Conservation (phyloP, 2,329 filamentous ascomycete species). For the Cladophialophora exuberans region DNA sequence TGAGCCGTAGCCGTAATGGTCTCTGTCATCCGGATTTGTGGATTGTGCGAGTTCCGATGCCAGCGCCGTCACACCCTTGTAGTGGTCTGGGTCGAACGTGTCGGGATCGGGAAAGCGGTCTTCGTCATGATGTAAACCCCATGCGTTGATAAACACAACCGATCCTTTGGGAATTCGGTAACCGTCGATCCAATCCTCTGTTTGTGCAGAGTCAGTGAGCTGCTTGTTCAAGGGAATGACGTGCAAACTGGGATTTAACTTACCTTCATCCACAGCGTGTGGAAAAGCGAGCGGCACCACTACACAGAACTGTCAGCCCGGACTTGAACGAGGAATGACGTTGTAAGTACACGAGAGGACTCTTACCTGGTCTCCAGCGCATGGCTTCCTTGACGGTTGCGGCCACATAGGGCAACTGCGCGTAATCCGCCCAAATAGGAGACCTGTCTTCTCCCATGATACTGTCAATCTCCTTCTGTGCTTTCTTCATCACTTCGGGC, state of each 20-base stretch:
- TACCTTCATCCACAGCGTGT: constrained; percentile 41
- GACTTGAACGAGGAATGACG: background rate
- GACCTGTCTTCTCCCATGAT: constrained; percentile 41
- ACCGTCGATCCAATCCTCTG: constrained; percentile 48
- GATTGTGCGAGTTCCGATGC: constrained; percentile 41
- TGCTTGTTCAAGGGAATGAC: constrained; percentile 11
- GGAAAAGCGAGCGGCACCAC: constrained; percentile 53
- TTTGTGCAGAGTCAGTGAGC: constrained; percentile 32
- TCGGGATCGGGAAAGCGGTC: constrained; percentile 35
- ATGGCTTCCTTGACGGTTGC: constrained; percentile 40
- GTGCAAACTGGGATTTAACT: constrained; percentile 12
- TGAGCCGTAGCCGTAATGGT: constrained; percentile 38
- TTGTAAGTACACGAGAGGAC: background rate
- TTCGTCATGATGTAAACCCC: constrained; percentile 40
- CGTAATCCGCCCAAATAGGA: constrained; percentile 39
- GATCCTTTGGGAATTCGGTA: constrained; percentile 53
- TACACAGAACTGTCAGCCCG: background rate
- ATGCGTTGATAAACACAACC: constrained; percentile 48
- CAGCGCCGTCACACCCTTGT: constrained; percentile 36
- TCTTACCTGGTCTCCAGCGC: constrained; percentile 42
- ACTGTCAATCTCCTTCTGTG: constrained; percentile 49
- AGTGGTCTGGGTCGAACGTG: constrained; percentile 40
- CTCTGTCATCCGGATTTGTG: constrained; percentile 34
- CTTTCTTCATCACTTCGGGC: constrained; percentile 48
- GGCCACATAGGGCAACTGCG: constrained; percentile 38